These are phyloP conservation scores for Rhizophora mangle DNA, from an alignment of 345 rosid genomes.

Conservation along the genomic window DNA sequence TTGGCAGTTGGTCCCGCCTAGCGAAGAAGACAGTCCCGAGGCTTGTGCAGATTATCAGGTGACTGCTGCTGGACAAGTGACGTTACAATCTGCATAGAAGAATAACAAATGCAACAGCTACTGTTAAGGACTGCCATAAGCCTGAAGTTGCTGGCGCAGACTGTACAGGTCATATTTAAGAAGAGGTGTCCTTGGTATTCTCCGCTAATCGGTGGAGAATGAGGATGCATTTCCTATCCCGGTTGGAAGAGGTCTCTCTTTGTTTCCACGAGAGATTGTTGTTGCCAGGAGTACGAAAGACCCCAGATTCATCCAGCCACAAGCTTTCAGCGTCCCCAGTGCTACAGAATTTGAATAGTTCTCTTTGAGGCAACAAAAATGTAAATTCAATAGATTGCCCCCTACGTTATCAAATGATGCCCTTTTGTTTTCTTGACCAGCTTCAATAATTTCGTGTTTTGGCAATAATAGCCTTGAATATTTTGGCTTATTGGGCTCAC, in stretches of 20 bases:
- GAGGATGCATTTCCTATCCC: background rate
- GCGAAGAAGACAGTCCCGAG: slow-evolving; percentile 99
- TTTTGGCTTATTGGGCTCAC: too few relatives aligned
- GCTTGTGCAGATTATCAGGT: slow-evolving; percentile 73
- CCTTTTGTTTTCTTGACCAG: too few relatives aligned
- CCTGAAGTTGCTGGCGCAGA: background rate
- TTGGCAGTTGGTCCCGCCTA: slow-evolving; percentile 99
- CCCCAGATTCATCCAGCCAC: slow-evolving; percentile 5
- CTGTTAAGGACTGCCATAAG: background rate
- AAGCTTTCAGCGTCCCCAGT: slow-evolving; percentile 8
- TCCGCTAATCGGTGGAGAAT: background rate
- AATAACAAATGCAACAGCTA: background rate
- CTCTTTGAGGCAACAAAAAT: slow-evolving; percentile 22
- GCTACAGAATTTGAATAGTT: slow-evolving; percentile 27
- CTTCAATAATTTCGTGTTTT: too few relatives aligned
- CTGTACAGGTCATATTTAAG: slow-evolving; percentile 26
- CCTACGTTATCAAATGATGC: background rate
- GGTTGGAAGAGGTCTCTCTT: background rate
- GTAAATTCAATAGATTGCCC: slow-evolving; percentile 23
- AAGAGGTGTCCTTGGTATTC: slow-evolving; percentile 10
- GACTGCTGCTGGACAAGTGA: slow-evolving; percentile 62
- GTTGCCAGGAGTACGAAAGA: background rate
- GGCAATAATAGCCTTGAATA: too few relatives aligned
- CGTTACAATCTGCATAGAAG: slow-evolving; percentile 66
- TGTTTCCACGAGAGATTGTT: background rate